Evolutionary conservation across 2,329 filamentous ascomycete genomes (phyloP).

Genomic region (Aureobasidium sp.): DNA sequence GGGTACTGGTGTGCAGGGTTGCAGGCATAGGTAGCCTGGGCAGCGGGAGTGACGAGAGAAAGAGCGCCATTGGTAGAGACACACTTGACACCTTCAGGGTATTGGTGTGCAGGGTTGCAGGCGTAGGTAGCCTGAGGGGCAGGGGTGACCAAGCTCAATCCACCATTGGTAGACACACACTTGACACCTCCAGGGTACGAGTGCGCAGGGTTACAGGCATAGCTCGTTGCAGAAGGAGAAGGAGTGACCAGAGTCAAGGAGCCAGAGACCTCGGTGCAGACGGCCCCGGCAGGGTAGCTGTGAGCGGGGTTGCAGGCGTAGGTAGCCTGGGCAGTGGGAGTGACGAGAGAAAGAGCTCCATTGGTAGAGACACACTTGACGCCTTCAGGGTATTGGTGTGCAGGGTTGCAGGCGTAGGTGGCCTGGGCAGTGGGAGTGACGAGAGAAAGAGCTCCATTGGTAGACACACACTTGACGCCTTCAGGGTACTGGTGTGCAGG

Average conservation of each 20-base stretch:
- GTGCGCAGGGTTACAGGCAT: slow-evolving; percentile 11
- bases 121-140: slow-evolving; percentile 1
- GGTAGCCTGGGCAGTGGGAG: background rate
- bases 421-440: background rate
- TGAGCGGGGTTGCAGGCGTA: slow-evolving; percentile 10
- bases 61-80: background rate
- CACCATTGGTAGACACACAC: slow-evolving; percentile 5
- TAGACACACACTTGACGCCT: background rate
- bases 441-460: slow-evolving; percentile 2
- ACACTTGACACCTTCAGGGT: background rate
- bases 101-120: background rate
- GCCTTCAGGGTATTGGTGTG: background rate
- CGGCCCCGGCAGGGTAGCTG: background rate
- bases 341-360: background rate
- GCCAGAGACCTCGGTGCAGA: background rate
- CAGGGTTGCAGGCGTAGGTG: slow-evolving; percentile 4
- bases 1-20: slow-evolving; percentile 5
- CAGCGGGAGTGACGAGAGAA: background rate
- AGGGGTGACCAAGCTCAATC: background rate
- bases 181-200: background rate
- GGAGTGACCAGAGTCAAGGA: slow-evolving; percentile 10
- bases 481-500: slow-evolving; percentile 7
- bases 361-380: background rate
- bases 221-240: background rate
- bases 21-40: background rate